Conservation (phyloP, 2,329 filamentous ascomycete species). For the Podosphaera fusca region DNA sequence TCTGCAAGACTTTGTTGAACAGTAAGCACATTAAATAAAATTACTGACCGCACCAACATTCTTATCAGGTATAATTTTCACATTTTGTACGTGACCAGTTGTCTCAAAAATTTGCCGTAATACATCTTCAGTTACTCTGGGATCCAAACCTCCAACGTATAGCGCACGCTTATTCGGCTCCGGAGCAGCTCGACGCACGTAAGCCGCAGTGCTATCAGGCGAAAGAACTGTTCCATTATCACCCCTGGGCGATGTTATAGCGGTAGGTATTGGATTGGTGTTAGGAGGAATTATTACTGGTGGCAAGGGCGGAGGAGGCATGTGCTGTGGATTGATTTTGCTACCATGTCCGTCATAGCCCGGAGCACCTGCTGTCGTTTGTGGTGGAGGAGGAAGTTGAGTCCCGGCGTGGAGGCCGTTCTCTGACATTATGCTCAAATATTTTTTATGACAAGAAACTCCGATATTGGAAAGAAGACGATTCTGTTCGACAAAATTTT, state of each 20-base stretch:
- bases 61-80: conserved; percentile 99
- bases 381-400: conserved; percentile 43
- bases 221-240: conserved; percentile 52
- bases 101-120: conserved; percentile 97
- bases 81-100: conserved; percentile 89
- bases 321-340: conserved; percentile 48
- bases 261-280: conserved; percentile 82
- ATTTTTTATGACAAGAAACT: not conserved
- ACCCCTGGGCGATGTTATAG: conserved; percentile 68
- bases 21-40: conserved; percentile 11
- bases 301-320: conserved; percentile 75
- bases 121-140: conserved; percentile 86
- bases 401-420: conserved; percentile 37
- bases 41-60: conserved; percentile 48
- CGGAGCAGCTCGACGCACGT: conserved; percentile 71
- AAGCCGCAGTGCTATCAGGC: conserved; percentile 58
- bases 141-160: conserved; percentile 87
- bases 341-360: conserved; percentile 37
- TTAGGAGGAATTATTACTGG: conserved; percentile 77
- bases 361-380: conserved; percentile 57
- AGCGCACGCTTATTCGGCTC: conserved; percentile 97
- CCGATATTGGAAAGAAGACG: not conserved
- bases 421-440: conserved; percentile 42
- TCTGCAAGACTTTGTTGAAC: not conserved
- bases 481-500: not conserved